These are phyloP conservation scores for Salix dunnii DNA, from an alignment of 345 rosid genomes.

Conservation along the genomic window DNA sequence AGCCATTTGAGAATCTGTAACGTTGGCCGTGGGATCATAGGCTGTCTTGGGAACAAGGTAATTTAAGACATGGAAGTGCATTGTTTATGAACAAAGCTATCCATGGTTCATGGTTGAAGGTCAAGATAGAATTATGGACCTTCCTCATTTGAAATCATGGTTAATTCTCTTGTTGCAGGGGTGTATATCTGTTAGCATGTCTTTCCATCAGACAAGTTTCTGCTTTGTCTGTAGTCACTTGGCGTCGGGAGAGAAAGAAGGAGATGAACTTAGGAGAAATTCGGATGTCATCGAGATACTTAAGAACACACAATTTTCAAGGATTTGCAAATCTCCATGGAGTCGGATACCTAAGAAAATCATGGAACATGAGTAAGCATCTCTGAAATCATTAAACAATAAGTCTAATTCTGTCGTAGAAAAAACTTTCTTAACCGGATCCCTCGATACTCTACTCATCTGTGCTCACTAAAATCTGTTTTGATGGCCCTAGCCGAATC, in stretches of 20 bases:
- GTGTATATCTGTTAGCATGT: slow-evolving; percentile 85
- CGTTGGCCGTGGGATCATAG: slow-evolving; percentile 80
- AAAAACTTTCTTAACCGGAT: not conserved
- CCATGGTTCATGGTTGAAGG: not conserved
- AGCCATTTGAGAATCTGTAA: slow-evolving; percentile 72
- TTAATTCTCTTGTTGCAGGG: slow-evolving; percentile 52
- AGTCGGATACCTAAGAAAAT: slow-evolving; percentile 64
- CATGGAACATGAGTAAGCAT: slow-evolving; percentile 70
- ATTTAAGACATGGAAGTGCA: not conserved
- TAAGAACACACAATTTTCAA: slow-evolving; percentile 71
- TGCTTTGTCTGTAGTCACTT: slow-evolving; percentile 90
- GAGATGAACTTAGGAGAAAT: slow-evolving; percentile 85
- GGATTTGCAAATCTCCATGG: slow-evolving; percentile 54
- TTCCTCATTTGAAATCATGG: not conserved
- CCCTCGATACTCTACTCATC: not conserved
- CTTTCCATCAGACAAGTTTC: slow-evolving; percentile 74
- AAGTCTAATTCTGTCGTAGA: not conserved
- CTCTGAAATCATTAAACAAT: not conserved
- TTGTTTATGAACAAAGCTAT: not conserved
- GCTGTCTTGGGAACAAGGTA: slow-evolving; percentile 95
- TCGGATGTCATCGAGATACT: slow-evolving; percentile 75
- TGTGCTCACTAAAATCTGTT: not conserved
- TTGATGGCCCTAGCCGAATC: slow-evolving; percentile 50
- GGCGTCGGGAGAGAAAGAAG: slow-evolving; percentile 97
- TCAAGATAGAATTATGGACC: not conserved